Base-by-base conservation (phyloP, 345 rosid genomes). In the Heritiera fomes region DNA sequence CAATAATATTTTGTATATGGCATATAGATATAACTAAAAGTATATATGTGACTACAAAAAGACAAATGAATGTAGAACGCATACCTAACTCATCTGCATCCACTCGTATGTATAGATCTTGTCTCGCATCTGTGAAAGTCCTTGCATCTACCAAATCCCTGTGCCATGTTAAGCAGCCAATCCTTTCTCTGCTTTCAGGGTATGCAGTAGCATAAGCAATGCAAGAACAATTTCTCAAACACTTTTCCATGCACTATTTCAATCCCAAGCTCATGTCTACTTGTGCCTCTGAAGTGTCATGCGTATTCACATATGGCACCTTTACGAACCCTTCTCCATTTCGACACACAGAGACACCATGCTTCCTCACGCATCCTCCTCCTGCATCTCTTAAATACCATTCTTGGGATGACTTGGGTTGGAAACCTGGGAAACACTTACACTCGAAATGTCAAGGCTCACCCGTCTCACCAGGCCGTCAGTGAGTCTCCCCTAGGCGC, bases 351-450 rank as follows among this genome's bases (percentile, higher is more conserved):
- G 82, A 77, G 40, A 53, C 74, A 60, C 43, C 17, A 0, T 18
- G 75, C 46, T 65, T 87, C 85, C 87, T 87, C 38, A 23, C 74
- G 75, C 97, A 94, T 15, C 97, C 95, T 6, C 70, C 87, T 0
- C 87, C 74, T 7, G 82, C 85, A 17, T 90, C 94, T 68, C 92
- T 82, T 65, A 90, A 72, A 75, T 12, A 70, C 98, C 96, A 89
- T 52, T 79, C 89, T 4, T 34, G 34, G 0, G 83, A 83, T 3
- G 60, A 84, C 63, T 74, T 88, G 13, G 98, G 98, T 70, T 87
- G 87, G 61, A 84, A 91, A 3, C 95, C 97, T 0, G 94, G 95
- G 7, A 91, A 55, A 79, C 98, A 94, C 0, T 53, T 52, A 74
- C 97, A 92, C 62, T 82, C 87, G 46, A 83, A 23, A 23, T 23